Base-by-base conservation (phyloP, 768 basidiomycete species). In the Psilocybe cubensis region DNA sequence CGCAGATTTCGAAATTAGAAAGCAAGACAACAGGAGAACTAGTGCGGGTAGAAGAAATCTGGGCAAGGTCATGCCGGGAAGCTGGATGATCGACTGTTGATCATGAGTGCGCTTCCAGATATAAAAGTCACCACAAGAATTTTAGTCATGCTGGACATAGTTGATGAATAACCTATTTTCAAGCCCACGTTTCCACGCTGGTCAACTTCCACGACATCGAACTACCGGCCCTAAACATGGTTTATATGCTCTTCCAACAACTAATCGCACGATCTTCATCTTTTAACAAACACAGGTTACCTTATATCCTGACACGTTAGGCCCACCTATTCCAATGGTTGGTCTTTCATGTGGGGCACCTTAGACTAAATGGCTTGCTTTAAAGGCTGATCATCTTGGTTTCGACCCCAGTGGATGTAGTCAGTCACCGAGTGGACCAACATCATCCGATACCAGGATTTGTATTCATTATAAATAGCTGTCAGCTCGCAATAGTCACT, bases 361-460 rank as follows among this genome's bases (percentile, higher is more conserved):
- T 87, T 72, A 87, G 83, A 88, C 60, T n/a, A 64, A 74, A 59
- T 54, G 81, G 68, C 82, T 66, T 80, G 78, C 79, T 79, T 81
- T 83, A n/a, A 87, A 84, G 86, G 86, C 86, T 72, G 80, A 71
- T 65, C 78, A 73, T 80, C 77, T 78, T 75, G 69, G 63, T 64
- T 61, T 56, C 56, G 31, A 47, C 64, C 62, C 63, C 50, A 43
- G 64, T 80, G 80, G 82, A 72, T 75, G 77, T 33, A 61, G 58
- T 77, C 78, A 76, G 86, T 87, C 87, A 88, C 85, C 86, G 83
- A 77, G 82, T 81, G 83, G 77, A 79, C 77, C 79, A 58, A 81
- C 66, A 75, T 57, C 21, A 25, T 27, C 40, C 41, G 27, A 9
- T 18, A 18, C 35, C 20, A 46, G 8, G 45, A 28, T 25, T 25